These are phyloP conservation scores for Fremontodendron californicum DNA, from an alignment of 345 rosid genomes.

Conservation along the genomic window DNA sequence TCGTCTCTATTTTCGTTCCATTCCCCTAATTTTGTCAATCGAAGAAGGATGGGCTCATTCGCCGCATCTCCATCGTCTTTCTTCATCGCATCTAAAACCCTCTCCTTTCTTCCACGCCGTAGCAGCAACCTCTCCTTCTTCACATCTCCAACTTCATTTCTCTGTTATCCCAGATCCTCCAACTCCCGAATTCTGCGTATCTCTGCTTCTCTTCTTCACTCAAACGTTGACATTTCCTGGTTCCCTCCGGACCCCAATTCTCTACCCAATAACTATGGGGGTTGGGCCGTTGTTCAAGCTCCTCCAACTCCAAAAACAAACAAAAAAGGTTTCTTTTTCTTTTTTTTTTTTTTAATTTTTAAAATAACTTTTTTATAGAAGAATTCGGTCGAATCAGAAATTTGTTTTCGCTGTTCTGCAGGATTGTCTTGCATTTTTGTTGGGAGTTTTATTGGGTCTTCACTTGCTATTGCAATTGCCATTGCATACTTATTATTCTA, in stretches of 20 bases:
- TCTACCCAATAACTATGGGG: conserved; percentile 36
- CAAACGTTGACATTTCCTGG: conserved; percentile 49
- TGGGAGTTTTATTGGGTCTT: conserved; percentile 45
- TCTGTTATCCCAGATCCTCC: conserved; percentile 20
- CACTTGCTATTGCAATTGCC: conserved; percentile 45
- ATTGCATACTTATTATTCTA: conserved; percentile 55
- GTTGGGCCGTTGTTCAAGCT: conserved; percentile 55
- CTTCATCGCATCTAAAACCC: not conserved
- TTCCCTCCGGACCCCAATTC: conserved; percentile 32
- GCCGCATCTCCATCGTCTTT: conserved; percentile 6
- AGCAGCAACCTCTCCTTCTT: conserved; percentile 22
- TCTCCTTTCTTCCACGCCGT: conserved; percentile 39
- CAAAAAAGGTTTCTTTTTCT: conserved; percentile 34
- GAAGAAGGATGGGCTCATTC: not conserved
- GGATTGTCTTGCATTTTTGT: conserved; percentile 45
- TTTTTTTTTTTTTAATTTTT: not conserved
- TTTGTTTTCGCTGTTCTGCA: conserved; percentile 20
- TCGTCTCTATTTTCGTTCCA: not conserved
- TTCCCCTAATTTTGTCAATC: not conserved
- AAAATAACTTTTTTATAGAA: too few species aligned
- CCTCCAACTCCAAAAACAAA: conserved; percentile 20
- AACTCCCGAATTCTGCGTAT: conserved; percentile 34
- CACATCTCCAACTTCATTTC: conserved; percentile 14
- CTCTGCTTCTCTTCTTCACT: conserved; percentile 38
- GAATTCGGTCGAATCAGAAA: not conserved